These are phyloP conservation scores for Hirsutella thompsonii DNA, from an alignment of 2,329 filamentous ascomycete species.

Conservation along the genomic window DNA sequence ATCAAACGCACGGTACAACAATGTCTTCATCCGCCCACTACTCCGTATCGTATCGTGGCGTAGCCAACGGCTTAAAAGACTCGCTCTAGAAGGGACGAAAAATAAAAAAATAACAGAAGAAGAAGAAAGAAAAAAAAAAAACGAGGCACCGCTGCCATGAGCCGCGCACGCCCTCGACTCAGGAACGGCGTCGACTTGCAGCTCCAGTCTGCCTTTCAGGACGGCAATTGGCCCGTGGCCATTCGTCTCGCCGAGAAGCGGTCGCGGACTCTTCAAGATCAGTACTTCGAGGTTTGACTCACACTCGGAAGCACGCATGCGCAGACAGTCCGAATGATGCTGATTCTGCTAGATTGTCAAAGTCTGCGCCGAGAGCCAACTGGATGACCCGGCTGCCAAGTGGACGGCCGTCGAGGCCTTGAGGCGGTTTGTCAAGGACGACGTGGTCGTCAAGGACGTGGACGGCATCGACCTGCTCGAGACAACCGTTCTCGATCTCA, in stretches of 20 bases:
- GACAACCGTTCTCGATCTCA: constrained; percentile 32
- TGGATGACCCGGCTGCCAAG: constrained; percentile 35
- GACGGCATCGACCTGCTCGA: constrained; percentile 41
- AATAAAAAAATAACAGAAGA: too few relatives aligned
- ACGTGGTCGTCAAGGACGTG: constrained; percentile 31
- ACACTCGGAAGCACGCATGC: neutral
- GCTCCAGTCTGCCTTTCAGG: constrained; percentile 41
- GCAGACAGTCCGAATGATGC: neutral
- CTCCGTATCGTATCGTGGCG: too few relatives aligned
- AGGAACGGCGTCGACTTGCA: constrained; percentile 39
- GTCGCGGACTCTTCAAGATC: constrained; percentile 33
- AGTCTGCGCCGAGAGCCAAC: constrained; percentile 36
- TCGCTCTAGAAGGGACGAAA: too few relatives aligned
- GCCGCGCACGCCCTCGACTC: constrained; percentile 22
- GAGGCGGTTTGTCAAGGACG: constrained; percentile 32
- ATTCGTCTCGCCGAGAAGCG: constrained; percentile 40
- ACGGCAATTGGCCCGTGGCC: constrained; percentile 38
- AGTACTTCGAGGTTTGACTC: constrained; percentile 37
- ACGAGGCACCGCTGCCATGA: constrained; percentile 12
- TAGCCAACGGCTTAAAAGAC: too few relatives aligned
- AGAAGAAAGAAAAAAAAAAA: too few relatives aligned
- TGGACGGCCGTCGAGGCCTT: constrained; percentile 29
- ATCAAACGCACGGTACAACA: too few relatives aligned
- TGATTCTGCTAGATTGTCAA: constrained; percentile 26
- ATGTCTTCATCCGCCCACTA: too few relatives aligned